Conservation (phyloP, 1,284 basidiomycete genomes). For the Ganoderma leucocontextum region DNA sequence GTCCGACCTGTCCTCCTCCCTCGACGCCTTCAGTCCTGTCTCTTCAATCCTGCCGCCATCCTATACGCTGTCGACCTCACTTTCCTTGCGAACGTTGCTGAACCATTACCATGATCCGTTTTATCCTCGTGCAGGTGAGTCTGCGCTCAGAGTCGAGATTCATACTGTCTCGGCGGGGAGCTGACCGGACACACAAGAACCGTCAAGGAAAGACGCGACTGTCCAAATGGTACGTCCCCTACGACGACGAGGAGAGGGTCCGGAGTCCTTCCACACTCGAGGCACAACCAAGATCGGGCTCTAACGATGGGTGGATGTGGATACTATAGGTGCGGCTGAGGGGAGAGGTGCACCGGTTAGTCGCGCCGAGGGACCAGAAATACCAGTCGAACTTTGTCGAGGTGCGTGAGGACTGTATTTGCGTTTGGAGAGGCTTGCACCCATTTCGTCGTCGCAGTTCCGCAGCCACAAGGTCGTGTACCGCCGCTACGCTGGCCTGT, state of each 20-base stretch:
- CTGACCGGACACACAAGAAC: conserved; percentile 63
- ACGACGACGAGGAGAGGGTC: conserved; percentile 96
- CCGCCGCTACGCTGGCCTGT: conserved; percentile 94
- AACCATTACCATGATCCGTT: conserved; percentile 77
- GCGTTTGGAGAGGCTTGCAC: not conserved
- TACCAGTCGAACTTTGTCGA: conserved; percentile 99
- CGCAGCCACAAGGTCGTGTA: conserved; percentile 96
- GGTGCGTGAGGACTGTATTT: conserved; percentile 55
- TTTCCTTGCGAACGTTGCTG: too few species aligned
- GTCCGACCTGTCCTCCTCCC: too few species aligned
- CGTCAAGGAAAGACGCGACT: conserved; percentile 97
- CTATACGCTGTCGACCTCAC: not conserved
- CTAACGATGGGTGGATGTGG: conserved; percentile 9
- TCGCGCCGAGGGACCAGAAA: conserved; percentile 97
- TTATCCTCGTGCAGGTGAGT: conserved; percentile 88
- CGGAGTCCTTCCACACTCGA: conserved; percentile 27
- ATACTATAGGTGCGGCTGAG: conserved; percentile 80
- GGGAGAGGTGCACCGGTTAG: conserved; percentile 94
- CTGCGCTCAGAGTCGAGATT: not conserved
- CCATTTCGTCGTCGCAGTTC: conserved; percentile 62
- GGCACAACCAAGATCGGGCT: not conserved
- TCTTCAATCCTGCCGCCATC: too few species aligned
- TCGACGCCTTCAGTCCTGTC: too few species aligned
- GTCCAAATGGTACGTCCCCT: conserved; percentile 97
- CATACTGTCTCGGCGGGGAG: not conserved